Percentiles rank a stretch among this genome's conserved stretches.
These are phyloP conservation scores for Byssothecium circinans DNA, from an alignment of 2,329 filamentous ascomycete genomes.

Conservation along the genomic window DNA sequence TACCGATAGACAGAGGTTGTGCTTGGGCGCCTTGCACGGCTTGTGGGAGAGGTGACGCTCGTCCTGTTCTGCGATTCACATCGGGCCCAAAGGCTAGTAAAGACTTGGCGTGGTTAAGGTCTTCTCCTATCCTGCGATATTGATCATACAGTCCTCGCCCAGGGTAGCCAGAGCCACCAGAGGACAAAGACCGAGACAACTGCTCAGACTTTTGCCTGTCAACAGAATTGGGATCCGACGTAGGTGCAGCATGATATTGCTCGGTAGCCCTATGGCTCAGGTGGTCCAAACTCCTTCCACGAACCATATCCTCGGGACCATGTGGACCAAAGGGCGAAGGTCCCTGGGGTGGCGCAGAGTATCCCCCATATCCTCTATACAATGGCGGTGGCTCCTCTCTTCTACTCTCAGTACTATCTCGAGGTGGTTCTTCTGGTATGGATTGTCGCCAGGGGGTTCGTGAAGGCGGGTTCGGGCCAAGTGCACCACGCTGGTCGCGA, in stretches of 20 bases:
- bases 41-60: conserved; percentile 85
- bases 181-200: conserved; percentile 39
- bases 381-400: conserved; percentile 34
- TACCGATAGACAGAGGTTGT: conserved; percentile 74
- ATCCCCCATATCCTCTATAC: conserved; percentile 37
- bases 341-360: conserved; percentile 26
- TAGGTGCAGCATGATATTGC: conserved; percentile 43
- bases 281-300: conserved; percentile 37
- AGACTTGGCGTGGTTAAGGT: conserved; percentile 63
- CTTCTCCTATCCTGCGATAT: conserved; percentile 47
- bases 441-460: conserved; percentile 37
- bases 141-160: conserved; percentile 42
- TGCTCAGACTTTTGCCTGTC: conserved; percentile 40
- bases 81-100: conserved; percentile 74
- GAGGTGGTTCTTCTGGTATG: conserved; percentile 24
- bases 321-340: conserved; percentile 26
- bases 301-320: conserved; percentile 34
- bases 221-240: conserved; percentile 40
- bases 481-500: conserved; percentile 23
- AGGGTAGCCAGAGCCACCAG: conserved; percentile 27
- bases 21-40: conserved; percentile 90
- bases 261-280: conserved; percentile 38
- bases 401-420: conserved; percentile 30
- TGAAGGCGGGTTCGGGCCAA: conserved; percentile 22
- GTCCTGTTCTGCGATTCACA: conserved; percentile 77